A percentile compares a stretch with the other conserved stretches of the same genome.
Evolutionary conservation across 768 basidiomycete species (phyloP).

Genomic region (Mrakia blollopis): DNA sequence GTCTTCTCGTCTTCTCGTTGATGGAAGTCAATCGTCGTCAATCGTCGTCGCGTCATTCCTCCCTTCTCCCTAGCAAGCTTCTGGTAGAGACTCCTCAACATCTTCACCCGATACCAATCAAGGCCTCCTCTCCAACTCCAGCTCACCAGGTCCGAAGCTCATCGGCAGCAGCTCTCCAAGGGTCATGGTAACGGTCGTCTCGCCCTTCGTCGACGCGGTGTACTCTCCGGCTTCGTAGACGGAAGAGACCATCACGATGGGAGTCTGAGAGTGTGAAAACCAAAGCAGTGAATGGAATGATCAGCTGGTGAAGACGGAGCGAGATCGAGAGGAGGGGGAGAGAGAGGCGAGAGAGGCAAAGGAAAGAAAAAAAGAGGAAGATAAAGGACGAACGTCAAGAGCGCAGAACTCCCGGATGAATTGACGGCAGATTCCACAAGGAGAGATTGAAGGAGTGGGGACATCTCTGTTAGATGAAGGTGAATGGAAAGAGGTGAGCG

Average conservation of each 20-base stretch:
- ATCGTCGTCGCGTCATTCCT: too few relatives aligned
- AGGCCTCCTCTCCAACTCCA: constrained; percentile 48
- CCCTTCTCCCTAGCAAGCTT: too few relatives aligned
- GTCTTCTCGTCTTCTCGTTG: too few relatives aligned
- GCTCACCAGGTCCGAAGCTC: constrained; percentile 83
- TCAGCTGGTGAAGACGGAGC: not conserved
- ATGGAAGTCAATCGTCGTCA: too few relatives aligned
- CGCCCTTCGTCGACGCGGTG: constrained; percentile 48
- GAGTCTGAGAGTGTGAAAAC: constrained; percentile 45
- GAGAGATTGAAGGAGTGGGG: constrained; percentile 57
- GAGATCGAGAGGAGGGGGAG: constrained; percentile 50
- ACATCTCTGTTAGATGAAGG: constrained; percentile 57
- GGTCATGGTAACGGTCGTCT: constrained; percentile 55
- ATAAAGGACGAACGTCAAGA: constrained; percentile 47
- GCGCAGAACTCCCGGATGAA: constrained; percentile 80
- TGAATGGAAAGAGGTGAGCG: not conserved
- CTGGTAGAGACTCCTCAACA: too few relatives aligned
- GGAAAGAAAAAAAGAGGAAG: not conserved
- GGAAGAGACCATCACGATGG: constrained; percentile 44
- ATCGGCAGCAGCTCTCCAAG: constrained; percentile 70
- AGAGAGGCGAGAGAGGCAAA: not conserved
- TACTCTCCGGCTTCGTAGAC: constrained; percentile 44
- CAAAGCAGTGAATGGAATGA: not conserved
- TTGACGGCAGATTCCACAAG: constrained; percentile 93
- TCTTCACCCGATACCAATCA: not conserved